Percentiles rank a stretch among this genome's conserved stretches.
These are phyloP conservation scores for Nemania sp. DNA, from an alignment of 2,329 filamentous ascomycete species.

Conservation along the genomic window DNA sequence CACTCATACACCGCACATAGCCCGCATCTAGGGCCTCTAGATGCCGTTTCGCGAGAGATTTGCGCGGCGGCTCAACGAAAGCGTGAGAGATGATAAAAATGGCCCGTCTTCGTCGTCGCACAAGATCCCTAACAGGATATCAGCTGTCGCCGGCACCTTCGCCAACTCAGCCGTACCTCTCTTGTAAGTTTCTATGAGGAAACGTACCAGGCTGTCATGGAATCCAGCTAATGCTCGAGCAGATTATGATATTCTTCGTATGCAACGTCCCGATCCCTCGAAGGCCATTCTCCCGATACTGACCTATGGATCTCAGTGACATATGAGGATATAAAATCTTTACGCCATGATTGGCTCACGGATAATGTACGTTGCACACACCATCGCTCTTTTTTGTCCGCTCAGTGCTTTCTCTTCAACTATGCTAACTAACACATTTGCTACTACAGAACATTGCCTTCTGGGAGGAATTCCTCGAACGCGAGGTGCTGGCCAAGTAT, in stretches of 20 bases:
- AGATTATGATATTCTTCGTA: conserved; percentile 46
- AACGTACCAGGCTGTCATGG: not conserved
- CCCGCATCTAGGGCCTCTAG: conserved; percentile 9
- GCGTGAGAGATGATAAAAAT: conserved; percentile 35
- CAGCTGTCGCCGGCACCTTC: conserved; percentile 42
- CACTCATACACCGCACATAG: not conserved
- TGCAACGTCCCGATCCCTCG: conserved; percentile 16
- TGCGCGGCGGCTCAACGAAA: conserved; percentile 39
- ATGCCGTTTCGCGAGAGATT: conserved; percentile 41
- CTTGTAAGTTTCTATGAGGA: conserved; percentile 44
- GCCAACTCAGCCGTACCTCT: conserved; percentile 48
- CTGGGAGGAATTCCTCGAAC: conserved; percentile 97
- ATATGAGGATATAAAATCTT: conserved; percentile 82
- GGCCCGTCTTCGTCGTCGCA: conserved; percentile 25
- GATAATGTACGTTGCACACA: conserved; percentile 72
- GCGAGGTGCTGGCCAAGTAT: conserved; percentile 78
- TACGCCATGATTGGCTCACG: conserved; percentile 93
- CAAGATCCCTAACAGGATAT: conserved; percentile 33
- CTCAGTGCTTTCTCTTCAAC: not conserved
- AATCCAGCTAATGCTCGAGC: conserved; percentile 27
- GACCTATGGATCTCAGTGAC: conserved; percentile 63
- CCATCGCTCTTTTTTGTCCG: not conserved
- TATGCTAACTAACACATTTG: conserved; percentile 30
- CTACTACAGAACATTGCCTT: conserved; percentile 82
- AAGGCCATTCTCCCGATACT: conserved; percentile 13